Conservation (phyloP, 2,329 filamentous ascomycete species). For the Ampelomyces quisqualis region DNA sequence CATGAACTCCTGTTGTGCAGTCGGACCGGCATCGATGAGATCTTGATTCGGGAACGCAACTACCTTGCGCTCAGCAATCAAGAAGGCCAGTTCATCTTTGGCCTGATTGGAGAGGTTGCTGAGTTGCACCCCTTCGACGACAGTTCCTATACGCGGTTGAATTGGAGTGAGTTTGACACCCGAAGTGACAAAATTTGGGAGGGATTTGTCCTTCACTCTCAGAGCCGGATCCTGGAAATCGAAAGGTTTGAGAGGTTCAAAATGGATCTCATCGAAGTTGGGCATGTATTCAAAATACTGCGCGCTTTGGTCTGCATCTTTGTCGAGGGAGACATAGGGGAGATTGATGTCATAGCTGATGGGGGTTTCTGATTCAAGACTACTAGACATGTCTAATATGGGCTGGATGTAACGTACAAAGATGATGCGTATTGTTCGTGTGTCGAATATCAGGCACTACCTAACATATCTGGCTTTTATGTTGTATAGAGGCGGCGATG, state of each 20-base stretch:
- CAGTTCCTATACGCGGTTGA: neutral
- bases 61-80: neutral
- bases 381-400: neutral
- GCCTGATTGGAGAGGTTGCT: neutral
- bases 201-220: neutral
- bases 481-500: neutral
- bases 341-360: conserved; percentile 1
- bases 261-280: neutral
- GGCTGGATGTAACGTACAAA: neutral
- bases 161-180: neutral
- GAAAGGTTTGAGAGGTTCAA: conserved; percentile 1
- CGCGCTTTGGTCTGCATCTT: neutral
- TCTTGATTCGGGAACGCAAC: conserved; percentile 1
- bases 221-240: neutral
- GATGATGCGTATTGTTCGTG: neutral
- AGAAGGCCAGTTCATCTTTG: neutral
- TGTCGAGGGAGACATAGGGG: neutral
- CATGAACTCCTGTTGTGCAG: conserved; percentile 1
- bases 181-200: neutral
- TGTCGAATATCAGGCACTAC: neutral
- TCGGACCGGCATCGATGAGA: neutral
- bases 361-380: neutral
- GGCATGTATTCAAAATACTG: neutral
- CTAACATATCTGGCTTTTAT: neutral
- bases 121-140: neutral